Conservation (phyloP, 306 rosid species). For the Pyrus bretschneideri region DNA sequence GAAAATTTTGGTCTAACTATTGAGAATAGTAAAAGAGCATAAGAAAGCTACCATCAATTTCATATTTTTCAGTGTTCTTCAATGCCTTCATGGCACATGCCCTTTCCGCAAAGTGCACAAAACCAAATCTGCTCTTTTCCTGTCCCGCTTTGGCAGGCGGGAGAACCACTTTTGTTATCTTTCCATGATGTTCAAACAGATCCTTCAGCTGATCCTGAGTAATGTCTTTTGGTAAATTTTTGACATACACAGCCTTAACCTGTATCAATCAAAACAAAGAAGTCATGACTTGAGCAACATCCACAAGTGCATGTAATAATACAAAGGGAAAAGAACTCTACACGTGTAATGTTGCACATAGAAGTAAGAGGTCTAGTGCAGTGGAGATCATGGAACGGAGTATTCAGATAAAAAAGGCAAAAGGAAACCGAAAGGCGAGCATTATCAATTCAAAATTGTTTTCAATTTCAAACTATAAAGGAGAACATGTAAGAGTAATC, state of each 20-base stretch:
- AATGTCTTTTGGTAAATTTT: conserved; percentile 59
- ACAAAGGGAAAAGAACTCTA: not conserved
- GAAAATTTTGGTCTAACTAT: conserved; percentile 4
- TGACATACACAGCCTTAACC: conserved; percentile 63
- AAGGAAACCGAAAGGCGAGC: not conserved
- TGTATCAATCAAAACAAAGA: conserved; percentile 26
- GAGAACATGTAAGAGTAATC: not conserved
- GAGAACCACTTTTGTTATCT: conserved; percentile 61
- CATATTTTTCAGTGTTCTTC: conserved; percentile 58
- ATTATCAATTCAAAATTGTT: not conserved
- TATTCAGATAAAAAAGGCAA: not conserved
- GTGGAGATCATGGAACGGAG: conserved; percentile 8
- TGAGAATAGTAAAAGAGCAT: not conserved
- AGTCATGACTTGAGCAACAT: conserved; percentile 9
- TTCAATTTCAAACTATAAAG: not conserved
- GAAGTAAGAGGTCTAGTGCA: conserved; percentile 1
- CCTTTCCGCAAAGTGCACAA: conserved; percentile 64
- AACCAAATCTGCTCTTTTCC: conserved; percentile 63
- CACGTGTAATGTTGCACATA: not conserved
- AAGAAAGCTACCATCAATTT: conserved; percentile 47
- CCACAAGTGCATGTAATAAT: not conserved
- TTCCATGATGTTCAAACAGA: conserved; percentile 59
- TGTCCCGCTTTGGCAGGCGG: conserved; percentile 71
- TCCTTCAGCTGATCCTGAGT: conserved; percentile 43
- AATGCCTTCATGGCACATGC: conserved; percentile 61